Conservation (phyloP, 2,329 filamentous ascomycete species). For the Thielaviopsis euricoi region DNA sequence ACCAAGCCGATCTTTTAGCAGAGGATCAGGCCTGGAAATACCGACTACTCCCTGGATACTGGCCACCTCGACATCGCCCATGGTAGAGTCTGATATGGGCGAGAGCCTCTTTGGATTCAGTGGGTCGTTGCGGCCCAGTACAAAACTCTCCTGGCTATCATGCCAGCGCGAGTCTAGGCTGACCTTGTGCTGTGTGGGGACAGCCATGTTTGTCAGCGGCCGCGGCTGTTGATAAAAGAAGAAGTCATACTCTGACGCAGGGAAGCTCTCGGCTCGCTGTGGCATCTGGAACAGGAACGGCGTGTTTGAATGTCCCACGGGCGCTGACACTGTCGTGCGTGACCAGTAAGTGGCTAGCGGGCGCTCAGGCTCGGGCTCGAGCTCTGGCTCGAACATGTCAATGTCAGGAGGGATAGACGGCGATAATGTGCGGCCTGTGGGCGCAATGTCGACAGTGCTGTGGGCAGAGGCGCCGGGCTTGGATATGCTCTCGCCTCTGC, state of each 20-base stretch:
- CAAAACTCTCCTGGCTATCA: slow-evolving; percentile 19
- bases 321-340: no score
- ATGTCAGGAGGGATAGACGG: no score
- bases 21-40: no score
- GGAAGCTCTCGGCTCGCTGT: neutral
- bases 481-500: no score
- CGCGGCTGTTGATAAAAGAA: neutral
- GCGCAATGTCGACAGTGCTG: neutral
- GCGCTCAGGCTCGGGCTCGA: neutral
- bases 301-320: no score
- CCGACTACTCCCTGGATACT: no score
- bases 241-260: slow-evolving; percentile 3
- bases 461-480: no score
- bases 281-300: neutral
- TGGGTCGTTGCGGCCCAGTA: slow-evolving; percentile 18
- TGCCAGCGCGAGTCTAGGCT: slow-evolving; percentile 13
- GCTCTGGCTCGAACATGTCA: neutral
- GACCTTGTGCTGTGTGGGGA: neutral
- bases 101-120: slow-evolving; percentile 8
- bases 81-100: no score
- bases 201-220: neutral
- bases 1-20: no score
- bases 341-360: no score
- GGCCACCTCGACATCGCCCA: no score
- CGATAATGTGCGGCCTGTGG: neutral